Base-by-base conservation (phyloP, 768 basidiomycete genomes). In the Suillus bovinus region DNA sequence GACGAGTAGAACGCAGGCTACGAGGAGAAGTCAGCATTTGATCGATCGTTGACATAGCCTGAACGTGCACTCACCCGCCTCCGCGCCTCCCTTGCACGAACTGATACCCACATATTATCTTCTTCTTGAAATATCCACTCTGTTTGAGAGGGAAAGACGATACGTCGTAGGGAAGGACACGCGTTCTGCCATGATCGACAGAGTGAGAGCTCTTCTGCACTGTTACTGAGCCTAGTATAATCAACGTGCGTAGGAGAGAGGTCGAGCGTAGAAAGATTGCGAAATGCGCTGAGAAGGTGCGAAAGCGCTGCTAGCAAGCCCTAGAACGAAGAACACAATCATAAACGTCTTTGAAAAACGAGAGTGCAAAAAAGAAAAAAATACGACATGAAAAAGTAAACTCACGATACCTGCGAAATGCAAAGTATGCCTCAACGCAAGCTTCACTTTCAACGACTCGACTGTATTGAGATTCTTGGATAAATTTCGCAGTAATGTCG, bases 331-430 rank as follows among this genome's bases (percentile, higher is more conserved):
- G 46, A 52, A 47, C 10, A 41, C 42, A 14, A 16, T 31, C 63
- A 31, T 41, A 34, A 52, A 49, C 27, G 41, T 27, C 8, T 27
- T 29, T 4, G 61, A 46, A 63, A 34, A 46, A 46, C 2, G 22
- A 60, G 46, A 20, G 2, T 24, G 63, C 61, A 39, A 58, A 42
- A 58, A 60, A 42, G 64, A n/a, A n/a, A n/a, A n/a, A n/a, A n/a
- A n/a, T n/a, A n/a, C n/a, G n/a, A n/a, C n/a, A n/a, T n/a, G n/a
- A n/a, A n/a, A n/a, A 60, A 63, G 34, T 61, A 24, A 58, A 78
- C 87, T 85, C 76, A 88, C 87, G 74, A 87, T 86, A 57, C 86
- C 87, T 27, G 86, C 79, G 68, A 82, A 85, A 66, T 88, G 87
- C 33, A 89, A 78, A 9, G 87, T 88, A 68, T 89, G 86, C 41